These are phyloP conservation scores for Gymnopus androsaceus DNA, from an alignment of 1,284 basidiomycete genomes.

Conservation along the genomic window DNA sequence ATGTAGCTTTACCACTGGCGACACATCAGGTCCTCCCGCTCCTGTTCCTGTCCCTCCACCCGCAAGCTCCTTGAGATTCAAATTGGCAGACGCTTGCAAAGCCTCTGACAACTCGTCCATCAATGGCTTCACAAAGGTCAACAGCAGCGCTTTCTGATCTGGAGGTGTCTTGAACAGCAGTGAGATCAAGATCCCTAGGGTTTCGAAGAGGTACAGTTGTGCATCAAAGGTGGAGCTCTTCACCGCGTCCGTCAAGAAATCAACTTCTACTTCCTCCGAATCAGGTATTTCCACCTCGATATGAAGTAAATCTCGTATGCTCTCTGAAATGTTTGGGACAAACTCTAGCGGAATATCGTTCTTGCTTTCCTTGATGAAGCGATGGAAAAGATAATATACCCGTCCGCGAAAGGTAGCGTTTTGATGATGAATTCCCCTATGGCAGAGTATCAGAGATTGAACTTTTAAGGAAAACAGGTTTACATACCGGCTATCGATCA, in stretches of 20 bases:
- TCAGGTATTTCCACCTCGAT: constrained; percentile 70
- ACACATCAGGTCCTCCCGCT: constrained; percentile 56
- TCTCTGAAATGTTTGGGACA: constrained; percentile 70
- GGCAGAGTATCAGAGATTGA: constrained; percentile 7
- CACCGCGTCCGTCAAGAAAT: constrained; percentile 81
- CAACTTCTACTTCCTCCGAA: constrained; percentile 62
- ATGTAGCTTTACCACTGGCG: constrained; percentile 87
- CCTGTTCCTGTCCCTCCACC: background rate
- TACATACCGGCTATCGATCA: constrained; percentile 80
- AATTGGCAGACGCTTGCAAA: constrained; percentile 58
- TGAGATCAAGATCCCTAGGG: constrained; percentile 84
- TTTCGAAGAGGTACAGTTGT: constrained; percentile 95
- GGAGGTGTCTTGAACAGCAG: constrained; percentile 69
- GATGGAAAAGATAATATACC: constrained; percentile 90
- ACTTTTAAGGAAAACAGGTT: background rate
- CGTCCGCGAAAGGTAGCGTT: constrained; percentile 76
- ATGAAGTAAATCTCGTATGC: constrained; percentile 71
- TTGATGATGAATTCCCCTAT: constrained; percentile 88
- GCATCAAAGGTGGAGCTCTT: constrained; percentile 80
- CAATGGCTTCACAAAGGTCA: constrained; percentile 82
- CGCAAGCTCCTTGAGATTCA: background rate
- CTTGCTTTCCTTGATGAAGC: constrained; percentile 87
- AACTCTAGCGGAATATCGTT: constrained; percentile 80
- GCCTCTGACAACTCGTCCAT: constrained; percentile 76
- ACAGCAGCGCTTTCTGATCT: constrained; percentile 73